These are phyloP conservation scores for Eremomyces bilateralis DNA, from an alignment of 495 filamentous ascomycete genomes.

Conservation along the genomic window DNA sequence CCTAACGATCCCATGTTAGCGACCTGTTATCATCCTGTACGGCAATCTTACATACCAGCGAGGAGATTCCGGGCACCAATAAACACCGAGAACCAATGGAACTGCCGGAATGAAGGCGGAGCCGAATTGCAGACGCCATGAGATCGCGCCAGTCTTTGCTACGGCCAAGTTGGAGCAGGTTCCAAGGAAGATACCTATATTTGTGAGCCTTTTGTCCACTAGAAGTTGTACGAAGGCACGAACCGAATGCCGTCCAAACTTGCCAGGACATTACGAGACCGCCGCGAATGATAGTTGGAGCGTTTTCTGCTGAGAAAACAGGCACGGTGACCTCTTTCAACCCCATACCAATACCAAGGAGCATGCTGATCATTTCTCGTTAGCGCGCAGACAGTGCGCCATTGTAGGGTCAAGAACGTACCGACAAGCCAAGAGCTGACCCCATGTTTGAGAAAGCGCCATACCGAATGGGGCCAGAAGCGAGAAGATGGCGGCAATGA, in stretches of 20 bases:
- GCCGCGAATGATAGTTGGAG: conserved; percentile 51
- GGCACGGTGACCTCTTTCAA: conserved; percentile 29
- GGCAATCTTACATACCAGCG: conserved; percentile 40
- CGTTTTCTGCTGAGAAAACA: conserved; percentile 57
- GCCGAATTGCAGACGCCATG: conserved; percentile 62
- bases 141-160: conserved; percentile 26
- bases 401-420: conserved; percentile 27
- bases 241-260: conserved; percentile 69
- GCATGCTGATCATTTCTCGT: too few relatives aligned
- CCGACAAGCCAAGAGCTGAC: conserved; percentile 28
- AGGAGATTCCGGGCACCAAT: conserved; percentile 52
- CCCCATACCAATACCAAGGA: conserved; percentile 36
- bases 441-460: conserved; percentile 33
- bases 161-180: conserved; percentile 50
- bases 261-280: conserved; percentile 76
- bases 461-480: conserved; percentile 34
- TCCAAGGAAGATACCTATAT: conserved; percentile 26
- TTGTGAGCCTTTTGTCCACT: conserved; percentile 13
- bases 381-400: too few relatives aligned
- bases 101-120: conserved; percentile 61
- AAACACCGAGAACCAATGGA: conserved; percentile 40
- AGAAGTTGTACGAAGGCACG: conserved; percentile 42
- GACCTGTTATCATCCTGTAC: background rate
- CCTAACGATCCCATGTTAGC: background rate
- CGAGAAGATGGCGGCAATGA: conserved; percentile 38